These are phyloP conservation scores for Przewalskia tangutica DNA, from an alignment of 257 asterid genomes.

Conservation along the genomic window DNA sequence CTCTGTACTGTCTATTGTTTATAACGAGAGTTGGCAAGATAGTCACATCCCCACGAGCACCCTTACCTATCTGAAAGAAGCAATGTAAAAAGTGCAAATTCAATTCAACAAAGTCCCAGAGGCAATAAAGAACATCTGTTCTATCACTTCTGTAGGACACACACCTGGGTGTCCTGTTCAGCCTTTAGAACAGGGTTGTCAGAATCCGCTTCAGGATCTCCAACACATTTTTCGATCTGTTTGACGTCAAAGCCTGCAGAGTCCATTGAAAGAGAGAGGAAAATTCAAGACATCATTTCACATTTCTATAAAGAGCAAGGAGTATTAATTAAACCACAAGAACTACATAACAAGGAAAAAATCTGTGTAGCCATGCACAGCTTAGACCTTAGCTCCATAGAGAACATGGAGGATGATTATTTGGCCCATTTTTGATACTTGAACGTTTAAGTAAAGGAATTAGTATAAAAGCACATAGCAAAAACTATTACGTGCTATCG, in stretches of 20 bases:
- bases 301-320: background rate
- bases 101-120: background rate
- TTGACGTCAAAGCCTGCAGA: constrained; percentile 53
- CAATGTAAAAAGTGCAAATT: background rate
- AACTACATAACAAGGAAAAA: background rate
- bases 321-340: background rate
- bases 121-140: background rate
- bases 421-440: background rate
- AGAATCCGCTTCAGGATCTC: constrained; percentile 61
- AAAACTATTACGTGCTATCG: background rate
- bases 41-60: constrained; percentile 57
- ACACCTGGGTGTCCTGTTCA: constrained; percentile 49
- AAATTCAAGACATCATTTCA: background rate
- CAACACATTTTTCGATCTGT: constrained; percentile 70
- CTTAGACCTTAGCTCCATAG: background rate
- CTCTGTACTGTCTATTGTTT: constrained; percentile 55
- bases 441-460: background rate
- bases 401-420: background rate
- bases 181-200: constrained; percentile 63
- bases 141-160: background rate
- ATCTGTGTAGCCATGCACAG: background rate
- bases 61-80: constrained; percentile 43
- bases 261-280: background rate
- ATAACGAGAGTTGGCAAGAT: constrained; percentile 56
- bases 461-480: background rate